These are phyloP conservation scores for Stylonectria norvegica DNA, from an alignment of 2,329 filamentous ascomycete genomes.

Conservation along the genomic window DNA sequence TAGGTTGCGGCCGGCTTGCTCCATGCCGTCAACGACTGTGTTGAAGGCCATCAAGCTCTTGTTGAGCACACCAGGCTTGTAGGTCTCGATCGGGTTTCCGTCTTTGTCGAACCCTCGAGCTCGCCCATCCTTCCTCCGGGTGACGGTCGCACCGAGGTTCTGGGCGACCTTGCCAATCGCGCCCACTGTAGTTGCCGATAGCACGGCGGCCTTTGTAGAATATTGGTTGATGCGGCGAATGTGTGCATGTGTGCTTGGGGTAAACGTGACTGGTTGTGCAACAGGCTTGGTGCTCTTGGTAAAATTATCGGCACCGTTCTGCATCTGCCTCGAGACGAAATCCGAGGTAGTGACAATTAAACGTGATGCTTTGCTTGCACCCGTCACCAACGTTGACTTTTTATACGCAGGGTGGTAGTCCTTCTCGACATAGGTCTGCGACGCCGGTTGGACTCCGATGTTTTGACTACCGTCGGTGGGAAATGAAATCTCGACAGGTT, in stretches of 20 bases:
- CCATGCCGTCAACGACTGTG: slow-evolving; percentile 89
- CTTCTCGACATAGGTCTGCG: slow-evolving; percentile 69
- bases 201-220: slow-evolving; percentile 70
- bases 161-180: slow-evolving; percentile 81
- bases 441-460: slow-evolving; percentile 63
- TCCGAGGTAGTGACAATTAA: slow-evolving; percentile 86
- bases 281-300: slow-evolving; percentile 75
- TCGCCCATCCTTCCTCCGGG: slow-evolving; percentile 50
- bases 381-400: slow-evolving; percentile 80
- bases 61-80: slow-evolving; percentile 91
- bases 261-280: slow-evolving; percentile 81
- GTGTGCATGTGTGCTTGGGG: slow-evolving; percentile 75
- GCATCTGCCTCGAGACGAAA: slow-evolving; percentile 73
- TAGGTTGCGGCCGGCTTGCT: slow-evolving; percentile 77
- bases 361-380: slow-evolving; percentile 82
- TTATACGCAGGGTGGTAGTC: slow-evolving; percentile 88
- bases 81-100: slow-evolving; percentile 60
- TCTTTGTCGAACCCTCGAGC: slow-evolving; percentile 65
- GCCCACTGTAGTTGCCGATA: slow-evolving; percentile 84
- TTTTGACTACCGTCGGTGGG: slow-evolving; percentile 63
- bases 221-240: slow-evolving; percentile 89
- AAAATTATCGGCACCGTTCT: slow-evolving; percentile 75
- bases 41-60: slow-evolving; percentile 96
- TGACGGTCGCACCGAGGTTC: slow-evolving; percentile 75
- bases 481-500: slow-evolving; percentile 76